Base-by-base conservation (phyloP, 192 early-diverging fungal species). In the Linnemannia elongata region DNA sequence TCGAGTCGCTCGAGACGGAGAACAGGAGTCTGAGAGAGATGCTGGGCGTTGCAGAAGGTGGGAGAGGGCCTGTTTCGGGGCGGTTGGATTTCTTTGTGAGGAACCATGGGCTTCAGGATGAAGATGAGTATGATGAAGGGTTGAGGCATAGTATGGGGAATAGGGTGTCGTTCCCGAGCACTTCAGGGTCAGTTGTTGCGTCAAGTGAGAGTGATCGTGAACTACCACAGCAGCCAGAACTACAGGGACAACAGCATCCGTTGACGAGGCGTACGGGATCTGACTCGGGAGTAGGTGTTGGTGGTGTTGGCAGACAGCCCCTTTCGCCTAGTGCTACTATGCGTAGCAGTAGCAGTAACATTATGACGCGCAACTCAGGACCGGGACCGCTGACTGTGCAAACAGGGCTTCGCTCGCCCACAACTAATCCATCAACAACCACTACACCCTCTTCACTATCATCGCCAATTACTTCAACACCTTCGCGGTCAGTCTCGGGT, bases 131-230 rank as follows among this genome's bases (percentile, higher is more conserved):
- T 39, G 82, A 74, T 5, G 73, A 74, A 24, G 44, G 52, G 9
- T 33, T 72, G 35, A 35, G 75, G 42, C 47, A 47, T 52, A 18
- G 20, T 52, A 18, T 20, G 2, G 75, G 44, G 0, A 87, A 78
- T 54, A 55, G 85, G 10, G 76, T 87, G 24, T 87, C 85, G n/a
- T 78, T 87, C 38, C 85, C 85, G 17, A 87, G 85, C 49, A 87
- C 85, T 15, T 76, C 75, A 15, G 85, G 85, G 42, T 87, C 85
- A 0, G 54, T 78, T 75, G 22, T 75, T 24, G 85, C 69, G 15
- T 87, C 85, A 3, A 81, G 80, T 63, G 85, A 52, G n/a, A 87
- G 85, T 78, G 85, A 87, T 20, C 63, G 75, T 35, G 79, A 87
- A 12, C 75, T 68, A 24, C 82, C 60, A 54, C 69, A n/a, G 54